Evolutionary conservation across 2,329 filamentous ascomycete species (phyloP).

Genomic region (Aaosphaeria arxii): DNA sequence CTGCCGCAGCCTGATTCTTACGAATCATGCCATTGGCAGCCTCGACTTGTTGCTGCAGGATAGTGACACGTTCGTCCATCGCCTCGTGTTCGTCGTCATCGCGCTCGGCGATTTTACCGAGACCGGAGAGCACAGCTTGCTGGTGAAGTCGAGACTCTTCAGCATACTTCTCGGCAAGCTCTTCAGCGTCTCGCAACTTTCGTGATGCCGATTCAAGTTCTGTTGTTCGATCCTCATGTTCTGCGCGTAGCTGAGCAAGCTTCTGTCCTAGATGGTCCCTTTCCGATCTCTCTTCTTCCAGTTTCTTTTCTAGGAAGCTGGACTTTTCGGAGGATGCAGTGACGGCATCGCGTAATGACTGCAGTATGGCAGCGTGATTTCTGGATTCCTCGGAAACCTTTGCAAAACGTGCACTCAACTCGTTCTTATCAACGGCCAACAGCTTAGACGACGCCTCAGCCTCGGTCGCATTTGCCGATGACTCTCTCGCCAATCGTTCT

Average conservation of each 20-base stretch:
- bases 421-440: conserved; percentile 81
- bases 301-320: conserved; percentile 70
- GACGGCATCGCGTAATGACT: conserved; percentile 74
- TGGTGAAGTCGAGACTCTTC: conserved; percentile 84
- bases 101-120: conserved; percentile 68
- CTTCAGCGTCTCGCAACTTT: conserved; percentile 79
- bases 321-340: conserved; percentile 76
- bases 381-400: conserved; percentile 65
- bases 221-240: conserved; percentile 75
- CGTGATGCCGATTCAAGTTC: conserved; percentile 75
- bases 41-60: conserved; percentile 77
- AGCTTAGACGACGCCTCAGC: conserved; percentile 71
- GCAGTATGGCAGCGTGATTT: conserved; percentile 69
- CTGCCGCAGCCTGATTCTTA: conserved; percentile 85
- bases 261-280: conserved; percentile 75
- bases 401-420: conserved; percentile 66
- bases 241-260: conserved; percentile 70
- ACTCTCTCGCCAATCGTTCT: conserved; percentile 75
- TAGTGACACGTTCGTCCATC: conserved; percentile 64
- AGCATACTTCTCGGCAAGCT: conserved; percentile 81
- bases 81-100: conserved; percentile 50
- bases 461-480: conserved; percentile 74
- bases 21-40: conserved; percentile 76
- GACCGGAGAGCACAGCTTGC: conserved; percentile 74
- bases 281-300: conserved; percentile 77